These are phyloP conservation scores for Pezizomycotina sp. DNA, from an alignment of 2,329 filamentous ascomycete species.

Conservation along the genomic window DNA sequence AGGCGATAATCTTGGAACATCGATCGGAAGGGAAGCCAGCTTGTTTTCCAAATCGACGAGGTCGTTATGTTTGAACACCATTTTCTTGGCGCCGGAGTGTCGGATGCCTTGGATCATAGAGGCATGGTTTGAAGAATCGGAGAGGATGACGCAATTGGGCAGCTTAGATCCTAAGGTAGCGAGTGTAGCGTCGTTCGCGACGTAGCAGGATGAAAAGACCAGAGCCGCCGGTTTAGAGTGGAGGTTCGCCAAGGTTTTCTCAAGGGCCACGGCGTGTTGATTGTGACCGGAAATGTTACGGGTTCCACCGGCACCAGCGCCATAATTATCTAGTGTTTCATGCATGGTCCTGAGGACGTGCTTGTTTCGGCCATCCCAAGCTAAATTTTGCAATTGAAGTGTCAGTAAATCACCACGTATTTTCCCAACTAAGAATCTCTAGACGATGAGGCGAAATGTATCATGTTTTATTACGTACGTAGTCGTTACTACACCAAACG, in stretches of 20 bases:
- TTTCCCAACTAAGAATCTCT: too few species aligned
- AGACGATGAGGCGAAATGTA: neutral
- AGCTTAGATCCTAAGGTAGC: slow-evolving; percentile 94
- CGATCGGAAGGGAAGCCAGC: slow-evolving; percentile 65
- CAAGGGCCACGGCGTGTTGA: slow-evolving; percentile 73
- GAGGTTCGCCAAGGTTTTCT: slow-evolving; percentile 65
- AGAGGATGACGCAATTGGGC: slow-evolving; percentile 93
- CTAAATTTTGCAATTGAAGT: too few species aligned
- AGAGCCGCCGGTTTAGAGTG: slow-evolving; percentile 84
- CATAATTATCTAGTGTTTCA: slow-evolving; percentile 82
- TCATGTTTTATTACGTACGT: slow-evolving; percentile 30
- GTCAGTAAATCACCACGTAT: too few species aligned
- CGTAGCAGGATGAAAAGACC: slow-evolving; percentile 95
- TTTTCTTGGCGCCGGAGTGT: slow-evolving; percentile 89
- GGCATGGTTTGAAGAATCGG: slow-evolving; percentile 90
- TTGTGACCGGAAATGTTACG: slow-evolving; percentile 98
- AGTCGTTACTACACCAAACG: slow-evolving; percentile 99
- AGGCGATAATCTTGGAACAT: slow-evolving; percentile 91
- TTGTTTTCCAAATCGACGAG: slow-evolving; percentile 84
- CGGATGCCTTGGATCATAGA: slow-evolving; percentile 99
- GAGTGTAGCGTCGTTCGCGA: slow-evolving; percentile 92
- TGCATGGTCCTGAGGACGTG: slow-evolving; percentile 85
- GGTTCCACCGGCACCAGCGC: slow-evolving; percentile 85
- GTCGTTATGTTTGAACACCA: slow-evolving; percentile 98
- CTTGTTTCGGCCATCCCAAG: slow-evolving; percentile 86